Evolutionary conservation across 2,329 filamentous ascomycete genomes (phyloP).

Genomic region (Plenodomus tracheiphilus): DNA sequence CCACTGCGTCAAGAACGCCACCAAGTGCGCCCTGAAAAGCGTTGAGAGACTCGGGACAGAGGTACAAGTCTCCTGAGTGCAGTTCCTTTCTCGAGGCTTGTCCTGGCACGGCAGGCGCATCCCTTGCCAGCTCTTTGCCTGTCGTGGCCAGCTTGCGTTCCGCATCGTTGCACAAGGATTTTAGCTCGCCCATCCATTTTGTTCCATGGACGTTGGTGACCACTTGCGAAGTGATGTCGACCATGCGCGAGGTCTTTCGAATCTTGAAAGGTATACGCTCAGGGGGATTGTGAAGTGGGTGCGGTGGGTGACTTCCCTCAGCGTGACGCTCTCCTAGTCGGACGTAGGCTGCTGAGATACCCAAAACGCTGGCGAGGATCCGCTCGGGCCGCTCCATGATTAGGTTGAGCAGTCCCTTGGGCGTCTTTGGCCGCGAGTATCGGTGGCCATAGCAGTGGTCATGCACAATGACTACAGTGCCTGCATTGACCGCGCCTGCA

Average conservation of each 20-base stretch:
- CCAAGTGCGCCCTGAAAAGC: conserved; percentile 91
- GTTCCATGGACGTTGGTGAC: conserved; percentile 90
- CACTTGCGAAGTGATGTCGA: conserved; percentile 72
- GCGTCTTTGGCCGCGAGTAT: conserved; percentile 80
- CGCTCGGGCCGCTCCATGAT: conserved; percentile 95
- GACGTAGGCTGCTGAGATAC: conserved; percentile 85
- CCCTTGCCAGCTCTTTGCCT: conserved; percentile 74
- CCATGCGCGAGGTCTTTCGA: conserved; percentile 71
- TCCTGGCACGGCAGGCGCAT: conserved; percentile 26
- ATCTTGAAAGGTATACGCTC: conserved; percentile 78
- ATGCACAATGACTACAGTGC: conserved; percentile 84
- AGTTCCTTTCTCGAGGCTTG: conserved; percentile 66
- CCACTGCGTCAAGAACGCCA: conserved; percentile 90
- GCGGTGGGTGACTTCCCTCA: conserved; percentile 69
- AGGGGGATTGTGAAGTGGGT: conserved; percentile 63
- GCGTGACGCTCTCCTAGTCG: conserved; percentile 80
- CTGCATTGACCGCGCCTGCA: conserved; percentile 43
- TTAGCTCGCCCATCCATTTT: conserved; percentile 93
- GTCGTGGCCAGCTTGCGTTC: conserved; percentile 75
- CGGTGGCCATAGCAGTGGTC: conserved; percentile 95
- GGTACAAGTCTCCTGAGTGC: conserved; percentile 88
- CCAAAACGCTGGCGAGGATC: conserved; percentile 79
- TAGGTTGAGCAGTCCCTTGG: conserved; percentile 68
- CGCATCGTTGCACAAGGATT: conserved; percentile 79
- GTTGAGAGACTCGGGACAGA: conserved; percentile 81